Evolutionary conservation across 2,329 filamentous ascomycete species (phyloP).

Genomic region (Dendrostoma leiphaemia): DNA sequence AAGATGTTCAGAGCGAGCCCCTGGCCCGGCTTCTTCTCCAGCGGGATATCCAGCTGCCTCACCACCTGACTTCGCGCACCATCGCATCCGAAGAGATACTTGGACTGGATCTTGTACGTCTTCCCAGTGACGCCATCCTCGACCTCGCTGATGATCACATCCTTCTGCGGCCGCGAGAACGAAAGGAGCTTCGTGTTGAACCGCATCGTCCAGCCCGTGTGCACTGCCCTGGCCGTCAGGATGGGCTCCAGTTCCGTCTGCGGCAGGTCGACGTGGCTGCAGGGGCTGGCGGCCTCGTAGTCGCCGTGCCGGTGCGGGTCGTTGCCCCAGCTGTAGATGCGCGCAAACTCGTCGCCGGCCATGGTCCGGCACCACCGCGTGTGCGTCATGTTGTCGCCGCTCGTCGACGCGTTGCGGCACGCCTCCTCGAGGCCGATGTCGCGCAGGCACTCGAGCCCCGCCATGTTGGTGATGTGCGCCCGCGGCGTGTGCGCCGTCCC

Average conservation of each 20-base stretch:
- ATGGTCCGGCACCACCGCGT: constrained; percentile 53
- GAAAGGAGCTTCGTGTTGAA: constrained; percentile 39
- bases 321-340: constrained; percentile 50
- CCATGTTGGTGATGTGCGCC: constrained; percentile 61
- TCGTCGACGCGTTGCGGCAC: constrained; percentile 33
- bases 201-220: constrained; percentile 38
- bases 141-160: constrained; percentile 15
- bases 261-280: constrained; percentile 42
- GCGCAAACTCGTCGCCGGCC: constrained; percentile 50
- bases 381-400: constrained; percentile 43
- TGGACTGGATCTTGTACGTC: constrained; percentile 38
- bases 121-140: neutral
- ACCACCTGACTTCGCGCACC: constrained; percentile 41
- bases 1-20: constrained; percentile 40
- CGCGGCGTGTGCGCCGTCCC: constrained; percentile 55
- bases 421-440: constrained; percentile 49
- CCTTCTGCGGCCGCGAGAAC: constrained; percentile 26
- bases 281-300: constrained; percentile 44
- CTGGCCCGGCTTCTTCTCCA: constrained; percentile 31
- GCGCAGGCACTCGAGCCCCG: constrained; percentile 53
- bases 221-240: constrained; percentile 38
- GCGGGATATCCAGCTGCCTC: constrained; percentile 33
- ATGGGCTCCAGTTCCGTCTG: constrained; percentile 49
- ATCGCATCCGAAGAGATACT: constrained; percentile 56
- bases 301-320: constrained; percentile 44